phyloP scores from a whole-genome alignment of 75 land plant species.

The Picea sitchensis region DNA sequence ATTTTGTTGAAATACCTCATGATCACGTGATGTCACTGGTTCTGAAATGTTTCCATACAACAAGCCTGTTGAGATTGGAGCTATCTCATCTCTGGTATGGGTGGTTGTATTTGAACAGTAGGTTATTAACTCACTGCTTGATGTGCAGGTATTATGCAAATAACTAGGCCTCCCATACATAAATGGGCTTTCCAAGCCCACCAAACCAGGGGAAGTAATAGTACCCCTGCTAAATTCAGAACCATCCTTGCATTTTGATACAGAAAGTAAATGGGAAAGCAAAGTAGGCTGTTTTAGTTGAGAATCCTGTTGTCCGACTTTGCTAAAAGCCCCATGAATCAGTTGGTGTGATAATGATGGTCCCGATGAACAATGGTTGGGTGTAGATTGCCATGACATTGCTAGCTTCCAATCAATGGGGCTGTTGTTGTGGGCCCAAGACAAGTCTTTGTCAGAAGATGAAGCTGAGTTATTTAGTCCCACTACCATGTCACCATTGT shows the following conservation, averaged over 20 bases:
- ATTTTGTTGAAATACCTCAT: neutral
- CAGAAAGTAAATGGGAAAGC: neutral
- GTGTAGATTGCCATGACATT: neutral
- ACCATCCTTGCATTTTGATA: neutral
- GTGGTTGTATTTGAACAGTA: neutral
- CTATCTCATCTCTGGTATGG: neutral
- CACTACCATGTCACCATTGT: neutral
- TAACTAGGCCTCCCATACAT: neutral
- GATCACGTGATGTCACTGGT: neutral
- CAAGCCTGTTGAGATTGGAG: too few relatives aligned
- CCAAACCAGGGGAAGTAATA: neutral
- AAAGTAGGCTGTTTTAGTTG: neutral
- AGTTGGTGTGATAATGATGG: slow-evolving; percentile 2
- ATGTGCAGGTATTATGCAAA: neutral
- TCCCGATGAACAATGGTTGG: neutral
- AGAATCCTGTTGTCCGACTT: neutral
- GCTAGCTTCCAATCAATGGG: neutral
- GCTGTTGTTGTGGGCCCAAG: neutral
- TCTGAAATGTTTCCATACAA: slow-evolving; percentile 1
- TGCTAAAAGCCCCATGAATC: neutral
- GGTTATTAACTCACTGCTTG: neutral
- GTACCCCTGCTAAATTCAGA: neutral
- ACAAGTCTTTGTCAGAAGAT: slow-evolving; percentile 1
- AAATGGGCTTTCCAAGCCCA: neutral
- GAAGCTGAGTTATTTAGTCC: neutral